Percentiles rank a stretch among this genome's conserved stretches.
Evolutionary conservation across 169 alveolate species (phyloP).

Genomic region (Eimeria zaria): DNA sequence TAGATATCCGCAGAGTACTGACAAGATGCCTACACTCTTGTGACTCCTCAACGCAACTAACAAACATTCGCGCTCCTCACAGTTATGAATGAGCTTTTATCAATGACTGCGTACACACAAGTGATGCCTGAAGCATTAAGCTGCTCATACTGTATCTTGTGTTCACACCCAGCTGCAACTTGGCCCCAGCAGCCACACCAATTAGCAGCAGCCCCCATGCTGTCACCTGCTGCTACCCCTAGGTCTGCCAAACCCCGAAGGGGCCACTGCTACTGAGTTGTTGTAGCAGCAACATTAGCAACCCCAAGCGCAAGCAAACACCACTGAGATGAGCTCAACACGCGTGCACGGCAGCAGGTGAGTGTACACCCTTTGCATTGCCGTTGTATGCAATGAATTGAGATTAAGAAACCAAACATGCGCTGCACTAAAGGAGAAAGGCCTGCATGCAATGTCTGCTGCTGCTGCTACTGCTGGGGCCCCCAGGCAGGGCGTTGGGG

Average conservation of each 20-base stretch:
- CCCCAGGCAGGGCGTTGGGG: not conserved
- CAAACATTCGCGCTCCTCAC: not conserved
- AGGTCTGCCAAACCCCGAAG: not conserved
- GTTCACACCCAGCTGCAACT: too few relatives aligned
- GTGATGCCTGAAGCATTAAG: not conserved
- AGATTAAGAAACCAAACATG: not conserved
- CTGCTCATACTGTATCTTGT: not conserved
- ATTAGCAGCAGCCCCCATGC: not conserved
- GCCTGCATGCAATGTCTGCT: not conserved
- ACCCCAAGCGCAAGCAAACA: not conserved
- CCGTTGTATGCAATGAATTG: not conserved
- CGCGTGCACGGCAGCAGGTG: not conserved
- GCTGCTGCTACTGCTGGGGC: constrained; percentile 8
- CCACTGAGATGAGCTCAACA: too few relatives aligned
- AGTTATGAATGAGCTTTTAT: not conserved
- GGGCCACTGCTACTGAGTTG: not conserved
- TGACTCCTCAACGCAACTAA: not conserved
- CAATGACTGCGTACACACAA: too few relatives aligned
- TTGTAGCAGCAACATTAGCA: not conserved
- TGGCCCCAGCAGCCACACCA: not conserved
- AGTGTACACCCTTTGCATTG: not conserved
- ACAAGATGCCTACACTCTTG: not conserved
- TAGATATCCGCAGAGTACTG: not conserved
- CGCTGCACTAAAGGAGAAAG: not conserved
- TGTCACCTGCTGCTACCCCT: not conserved